Conservation (phyloP, 352 stramenopile genomes). For the Phytophthora chlamydospora region DNA sequence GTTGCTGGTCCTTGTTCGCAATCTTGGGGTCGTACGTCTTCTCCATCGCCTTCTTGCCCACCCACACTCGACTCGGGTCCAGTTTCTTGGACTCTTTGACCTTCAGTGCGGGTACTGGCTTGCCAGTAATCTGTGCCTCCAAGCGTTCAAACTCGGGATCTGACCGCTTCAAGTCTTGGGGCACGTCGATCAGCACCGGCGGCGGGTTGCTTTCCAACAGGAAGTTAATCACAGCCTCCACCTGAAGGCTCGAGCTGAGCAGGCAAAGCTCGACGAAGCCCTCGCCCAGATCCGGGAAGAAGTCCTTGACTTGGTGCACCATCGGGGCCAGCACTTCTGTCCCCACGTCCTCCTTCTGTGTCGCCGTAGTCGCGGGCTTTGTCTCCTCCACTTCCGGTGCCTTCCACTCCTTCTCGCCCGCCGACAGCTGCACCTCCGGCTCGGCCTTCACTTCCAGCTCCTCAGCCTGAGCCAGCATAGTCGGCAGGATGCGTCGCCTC, state of each 20-base stretch:
- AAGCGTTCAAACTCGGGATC: conserved; percentile 36
- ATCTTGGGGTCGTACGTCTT: conserved; percentile 69
- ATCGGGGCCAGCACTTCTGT: conserved; percentile 31
- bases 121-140: conserved; percentile 38
- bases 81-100: conserved; percentile 46
- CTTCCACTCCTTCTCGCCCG: conserved; percentile 22
- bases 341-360: conserved; percentile 8
- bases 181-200: conserved; percentile 39
- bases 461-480: conserved; percentile 21
- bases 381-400: conserved; percentile 12
- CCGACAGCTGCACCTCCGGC: conserved; percentile 6
- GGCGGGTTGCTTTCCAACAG: conserved; percentile 60
- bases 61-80: conserved; percentile 56
- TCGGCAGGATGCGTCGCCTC: conserved; percentile 39
- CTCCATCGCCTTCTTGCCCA: conserved; percentile 68
- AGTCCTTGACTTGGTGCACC: conserved; percentile 62
- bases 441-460: conserved; percentile 27
- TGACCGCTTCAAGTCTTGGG: conserved; percentile 34
- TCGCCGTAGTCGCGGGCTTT: conserved; percentile 15
- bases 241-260: conserved; percentile 45
- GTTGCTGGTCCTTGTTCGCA: conserved; percentile 45
- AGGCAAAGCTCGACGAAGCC: conserved; percentile 70
- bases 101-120: conserved; percentile 12
- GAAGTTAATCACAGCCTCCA: conserved; percentile 67
- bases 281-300: conserved; percentile 64